phyloP scores from a whole-genome alignment of 805 yeast genomes.

The Candida bentonensis region DNA sequence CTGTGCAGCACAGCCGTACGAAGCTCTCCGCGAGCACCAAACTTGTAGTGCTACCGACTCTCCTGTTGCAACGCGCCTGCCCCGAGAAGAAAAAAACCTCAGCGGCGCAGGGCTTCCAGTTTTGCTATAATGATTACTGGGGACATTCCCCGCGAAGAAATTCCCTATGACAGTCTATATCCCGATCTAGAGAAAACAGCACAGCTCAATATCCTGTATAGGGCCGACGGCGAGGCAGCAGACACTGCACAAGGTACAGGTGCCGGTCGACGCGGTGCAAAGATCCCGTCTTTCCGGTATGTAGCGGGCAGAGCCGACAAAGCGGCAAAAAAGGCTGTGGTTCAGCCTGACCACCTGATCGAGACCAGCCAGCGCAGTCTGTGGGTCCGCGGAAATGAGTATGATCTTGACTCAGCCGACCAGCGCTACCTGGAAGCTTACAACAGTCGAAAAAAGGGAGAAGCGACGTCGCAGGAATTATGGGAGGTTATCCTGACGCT shows the following conservation, averaged over 20 bases:
- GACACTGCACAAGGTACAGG: background rate
- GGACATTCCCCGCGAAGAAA: background rate
- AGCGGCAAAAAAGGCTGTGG: background rate
- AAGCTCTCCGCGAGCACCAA: no score
- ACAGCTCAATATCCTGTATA: background rate
- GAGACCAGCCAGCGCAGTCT: background rate
- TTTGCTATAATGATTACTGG: background rate
- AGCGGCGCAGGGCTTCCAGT: no score
- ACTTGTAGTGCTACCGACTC: no score
- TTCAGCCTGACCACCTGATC: background rate
- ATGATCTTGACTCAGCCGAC: background rate
- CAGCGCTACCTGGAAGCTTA: background rate
- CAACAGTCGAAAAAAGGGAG: background rate
- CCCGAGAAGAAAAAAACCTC: no score
- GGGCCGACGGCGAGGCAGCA: background rate
- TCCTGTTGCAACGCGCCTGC: no score
- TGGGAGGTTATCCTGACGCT: constrained; percentile 10
- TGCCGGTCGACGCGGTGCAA: background rate
- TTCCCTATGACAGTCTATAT: background rate
- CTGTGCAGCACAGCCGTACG: no score
- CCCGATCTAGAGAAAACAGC: background rate
- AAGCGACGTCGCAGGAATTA: constrained; percentile 2
- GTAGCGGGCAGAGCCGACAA: background rate
- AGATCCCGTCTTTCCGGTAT: background rate
- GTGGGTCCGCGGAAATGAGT: background rate